Evolutionary conservation across 305 asterid genomes (phyloP).

Genomic region (Fraxinus floribunda): DNA sequence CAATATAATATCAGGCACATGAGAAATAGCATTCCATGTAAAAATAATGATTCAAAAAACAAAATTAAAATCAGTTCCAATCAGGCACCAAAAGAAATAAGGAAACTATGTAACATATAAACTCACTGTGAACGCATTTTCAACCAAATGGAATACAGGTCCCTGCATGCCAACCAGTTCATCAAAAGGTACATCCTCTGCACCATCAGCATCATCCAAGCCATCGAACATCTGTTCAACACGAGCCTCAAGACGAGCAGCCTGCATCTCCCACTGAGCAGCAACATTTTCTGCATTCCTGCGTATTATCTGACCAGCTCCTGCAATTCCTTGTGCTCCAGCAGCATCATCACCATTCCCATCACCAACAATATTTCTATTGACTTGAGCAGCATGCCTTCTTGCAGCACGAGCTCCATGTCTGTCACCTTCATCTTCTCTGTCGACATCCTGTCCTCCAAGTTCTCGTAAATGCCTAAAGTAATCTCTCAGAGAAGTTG

Average conservation of each 20-base stretch:
- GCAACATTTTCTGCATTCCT: conserved; percentile 99
- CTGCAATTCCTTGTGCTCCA: conserved; percentile 86
- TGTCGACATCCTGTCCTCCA: conserved; percentile 94
- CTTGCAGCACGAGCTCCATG: conserved; percentile 95
- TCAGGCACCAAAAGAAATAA: not conserved
- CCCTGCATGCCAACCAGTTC: conserved; percentile 99
- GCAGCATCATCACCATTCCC: conserved; percentile 85
- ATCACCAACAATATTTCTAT: conserved; percentile 66
- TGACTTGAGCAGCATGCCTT: conserved; percentile 79
- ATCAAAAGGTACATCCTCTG: conserved; percentile 97
- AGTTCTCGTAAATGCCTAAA: conserved; percentile 87
- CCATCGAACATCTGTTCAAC: conserved; percentile 99
- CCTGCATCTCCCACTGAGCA: conserved; percentile 97
- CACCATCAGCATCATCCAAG: conserved; percentile 98
- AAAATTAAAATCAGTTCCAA: not conserved
- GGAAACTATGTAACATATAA: conserved; percentile 14
- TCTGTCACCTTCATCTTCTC: conserved; percentile 93
- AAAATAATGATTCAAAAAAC: not conserved
- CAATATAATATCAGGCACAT: not conserved
- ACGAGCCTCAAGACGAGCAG: conserved; percentile 97
- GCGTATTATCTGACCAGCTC: conserved; percentile 85
- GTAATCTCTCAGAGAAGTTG: conserved; percentile 96
- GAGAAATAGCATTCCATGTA: not conserved
- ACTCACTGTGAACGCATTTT: conserved; percentile 95
- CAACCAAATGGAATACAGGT: conserved; percentile 95